Evolutionary conservation across 2,329 filamentous ascomycete genomes (phyloP).

Genomic region (Colletotrichum musicola): DNA sequence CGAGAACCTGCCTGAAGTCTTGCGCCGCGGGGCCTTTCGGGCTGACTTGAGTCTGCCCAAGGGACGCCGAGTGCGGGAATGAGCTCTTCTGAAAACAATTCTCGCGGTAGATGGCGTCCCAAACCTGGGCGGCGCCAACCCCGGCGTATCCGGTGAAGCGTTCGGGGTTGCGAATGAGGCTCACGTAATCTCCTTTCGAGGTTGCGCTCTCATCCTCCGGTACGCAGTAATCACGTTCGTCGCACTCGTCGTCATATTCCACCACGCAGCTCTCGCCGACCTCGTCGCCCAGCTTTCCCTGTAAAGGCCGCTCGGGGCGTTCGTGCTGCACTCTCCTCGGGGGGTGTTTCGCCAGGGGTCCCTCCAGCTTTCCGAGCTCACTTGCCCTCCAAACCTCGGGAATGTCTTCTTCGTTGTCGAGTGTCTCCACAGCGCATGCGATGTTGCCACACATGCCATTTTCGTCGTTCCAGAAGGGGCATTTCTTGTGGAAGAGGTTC

Average conservation of each 20-base stretch:
- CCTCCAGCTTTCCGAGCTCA: constrained; percentile 91
- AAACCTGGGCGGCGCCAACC: constrained; percentile 86
- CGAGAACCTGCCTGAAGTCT: constrained; percentile 72
- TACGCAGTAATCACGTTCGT: constrained; percentile 96
- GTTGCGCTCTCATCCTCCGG: constrained; percentile 91
- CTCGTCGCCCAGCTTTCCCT: constrained; percentile 84
- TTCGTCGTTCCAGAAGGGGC: constrained; percentile 96
- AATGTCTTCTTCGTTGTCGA: constrained; percentile 96
- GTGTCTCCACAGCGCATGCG: constrained; percentile 93
- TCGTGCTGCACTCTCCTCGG: constrained; percentile 78
- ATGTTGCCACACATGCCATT: constrained; percentile 97
- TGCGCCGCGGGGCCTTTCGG: constrained; percentile 66
- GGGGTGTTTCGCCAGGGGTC: constrained; percentile 91
- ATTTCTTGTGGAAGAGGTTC: constrained; percentile 93
- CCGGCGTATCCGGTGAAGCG: constrained; percentile 95
- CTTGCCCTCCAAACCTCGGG: constrained; percentile 91
- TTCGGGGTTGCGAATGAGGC: constrained; percentile 91
- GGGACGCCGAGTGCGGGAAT: constrained; percentile 69
- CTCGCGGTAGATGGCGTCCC: constrained; percentile 96
- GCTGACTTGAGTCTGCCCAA: constrained; percentile 58
- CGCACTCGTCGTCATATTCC: constrained; percentile 97
- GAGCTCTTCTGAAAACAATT: constrained; percentile 89
- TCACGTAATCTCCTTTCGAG: constrained; percentile 96
- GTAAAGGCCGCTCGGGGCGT: constrained; percentile 78
- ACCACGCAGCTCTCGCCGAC: constrained; percentile 97